Percentiles rank a stretch among this genome's conserved stretches.
Conservation (phyloP, 805 yeast genomes). For the Wickerhamiella azyma region DNA sequence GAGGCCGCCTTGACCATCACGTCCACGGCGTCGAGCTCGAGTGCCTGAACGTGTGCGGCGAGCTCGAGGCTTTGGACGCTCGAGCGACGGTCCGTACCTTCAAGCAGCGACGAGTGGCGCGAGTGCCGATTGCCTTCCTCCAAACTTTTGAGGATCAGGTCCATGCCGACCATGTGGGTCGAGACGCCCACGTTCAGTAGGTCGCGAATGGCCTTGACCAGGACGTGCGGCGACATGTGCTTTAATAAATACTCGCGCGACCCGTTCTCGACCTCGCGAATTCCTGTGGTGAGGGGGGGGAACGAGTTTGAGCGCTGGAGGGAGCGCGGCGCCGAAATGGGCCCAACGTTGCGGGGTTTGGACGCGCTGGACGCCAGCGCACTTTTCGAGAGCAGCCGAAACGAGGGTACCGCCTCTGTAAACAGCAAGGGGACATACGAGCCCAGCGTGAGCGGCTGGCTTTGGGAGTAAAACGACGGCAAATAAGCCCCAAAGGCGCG, state of each 20-base stretch:
- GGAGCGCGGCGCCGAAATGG: slow-evolving; percentile 6
- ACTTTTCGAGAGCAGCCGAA: slow-evolving; percentile 41
- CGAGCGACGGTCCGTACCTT: slow-evolving; percentile 24
- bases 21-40: slow-evolving; percentile 19
- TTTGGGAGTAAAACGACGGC: slow-evolving; percentile 32
- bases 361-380: slow-evolving; percentile 37
- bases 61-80: slow-evolving; percentile 12
- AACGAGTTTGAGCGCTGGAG: slow-evolving; percentile 25
- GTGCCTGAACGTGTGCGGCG: slow-evolving; percentile 3
- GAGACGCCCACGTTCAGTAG: slow-evolving; percentile 47
- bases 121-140: slow-evolving; percentile 26
- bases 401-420: slow-evolving; percentile 41
- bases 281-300: slow-evolving; percentile 35
- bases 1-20: slow-evolving; percentile 57
- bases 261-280: slow-evolving; percentile 32
- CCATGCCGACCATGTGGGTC: slow-evolving; percentile 41
- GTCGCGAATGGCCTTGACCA: slow-evolving; percentile 46
- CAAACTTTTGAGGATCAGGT: slow-evolving; percentile 46
- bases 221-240: slow-evolving; percentile 30
- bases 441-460: slow-evolving; percentile 48
- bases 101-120: slow-evolving; percentile 37
- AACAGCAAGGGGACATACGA: slow-evolving; percentile 52
- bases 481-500: slow-evolving; percentile 36
- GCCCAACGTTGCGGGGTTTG: slow-evolving; percentile 7
- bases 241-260: slow-evolving; percentile 25